phyloP scores from a whole-genome alignment of 768 basidiomycete species.

The Gelatoporia subvermispora region DNA sequence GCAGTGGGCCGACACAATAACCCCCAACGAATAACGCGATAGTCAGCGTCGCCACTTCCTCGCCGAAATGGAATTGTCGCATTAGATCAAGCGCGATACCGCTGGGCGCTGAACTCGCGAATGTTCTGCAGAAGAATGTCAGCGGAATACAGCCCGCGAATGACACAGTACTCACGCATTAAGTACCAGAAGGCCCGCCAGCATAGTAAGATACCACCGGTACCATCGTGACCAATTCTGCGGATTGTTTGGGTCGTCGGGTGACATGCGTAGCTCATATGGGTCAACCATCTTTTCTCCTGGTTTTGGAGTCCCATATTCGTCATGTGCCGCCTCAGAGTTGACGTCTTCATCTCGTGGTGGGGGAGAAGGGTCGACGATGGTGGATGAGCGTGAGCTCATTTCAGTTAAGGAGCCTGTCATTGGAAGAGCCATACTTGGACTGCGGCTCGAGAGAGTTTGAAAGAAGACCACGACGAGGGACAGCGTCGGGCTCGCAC shows the following conservation, averaged over 20 bases:
- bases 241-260: slow-evolving; percentile 19
- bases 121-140: slow-evolving; percentile 28
- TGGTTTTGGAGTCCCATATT: slow-evolving; percentile 14
- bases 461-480: too few species aligned
- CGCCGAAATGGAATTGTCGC: slow-evolving; percentile 40
- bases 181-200: slow-evolving; percentile 6
- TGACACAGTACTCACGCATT: slow-evolving; percentile 9
- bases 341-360: slow-evolving; percentile 1
- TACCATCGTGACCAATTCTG: slow-evolving; percentile 12
- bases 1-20: slow-evolving; percentile 52
- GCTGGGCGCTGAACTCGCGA: slow-evolving; percentile 52
- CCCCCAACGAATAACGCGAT: slow-evolving; percentile 59
- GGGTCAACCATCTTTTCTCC: slow-evolving; percentile 22
- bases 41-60: slow-evolving; percentile 45
- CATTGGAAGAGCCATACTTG: too few species aligned
- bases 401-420: background rate
- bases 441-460: too few species aligned
- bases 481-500: too few species aligned
- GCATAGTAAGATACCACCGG: slow-evolving; percentile 15
- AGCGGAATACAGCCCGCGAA: background rate
- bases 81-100: slow-evolving; percentile 39
- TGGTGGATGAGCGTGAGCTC: slow-evolving; percentile 12
- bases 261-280: slow-evolving; percentile 20
- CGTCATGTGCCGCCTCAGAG: background rate
- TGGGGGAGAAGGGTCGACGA: slow-evolving; percentile 6